Base-by-base conservation (phyloP, 352 stramenopile genomes). In the Phytophthora podocarpi region DNA sequence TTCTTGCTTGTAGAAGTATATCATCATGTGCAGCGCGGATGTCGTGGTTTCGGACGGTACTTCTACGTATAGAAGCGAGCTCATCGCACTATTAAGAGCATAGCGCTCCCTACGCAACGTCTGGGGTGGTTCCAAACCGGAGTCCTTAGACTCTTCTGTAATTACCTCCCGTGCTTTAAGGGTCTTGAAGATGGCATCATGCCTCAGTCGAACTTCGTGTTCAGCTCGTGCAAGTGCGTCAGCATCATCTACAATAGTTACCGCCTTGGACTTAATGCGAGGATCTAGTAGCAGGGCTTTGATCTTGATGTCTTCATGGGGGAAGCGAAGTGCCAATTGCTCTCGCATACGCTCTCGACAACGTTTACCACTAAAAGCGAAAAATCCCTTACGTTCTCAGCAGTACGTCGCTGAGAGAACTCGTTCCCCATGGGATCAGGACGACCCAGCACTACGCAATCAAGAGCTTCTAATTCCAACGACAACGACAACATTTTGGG, bases 231-330 rank as follows among this genome's bases (percentile, higher is more conserved):
- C 23, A 7, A 62, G 16, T 10, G 6, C 26, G 5, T 6, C 34
- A 34, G 21, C 1, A 45, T 64, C 24, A 31, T 3, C 23, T 9
- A 53, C 39, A 48, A 64, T 48, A 1, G 16, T n/a, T 2, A n/a
- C n/a, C 1, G 37, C 30, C n/a, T 64, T 64, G 1, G 28, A 42
- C 24, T 64, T 64, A 37, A 64, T 58, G 3, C 36, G 26, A 7
- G 55, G 46, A 18, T 41, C 28, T 5, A 55, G 12, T n/a, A 64
- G 5, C n/a, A 64, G 2, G 1, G 55, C 37, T 37, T 65, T 65
- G 9, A 65, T 59, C 1, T 48, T 54, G 4, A 13, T 34, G n/a
- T 65, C 24, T 40, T 41, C 21, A 4, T 7, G 2, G 12, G 32
- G 39, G 41, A 58, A 65, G 6, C 39, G 47, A 15, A 59, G 7